Percentiles rank a stretch among this genome's conserved stretches.
Conservation (phyloP, 208 protist genomes). For the Entamoeba dispar region DNA sequence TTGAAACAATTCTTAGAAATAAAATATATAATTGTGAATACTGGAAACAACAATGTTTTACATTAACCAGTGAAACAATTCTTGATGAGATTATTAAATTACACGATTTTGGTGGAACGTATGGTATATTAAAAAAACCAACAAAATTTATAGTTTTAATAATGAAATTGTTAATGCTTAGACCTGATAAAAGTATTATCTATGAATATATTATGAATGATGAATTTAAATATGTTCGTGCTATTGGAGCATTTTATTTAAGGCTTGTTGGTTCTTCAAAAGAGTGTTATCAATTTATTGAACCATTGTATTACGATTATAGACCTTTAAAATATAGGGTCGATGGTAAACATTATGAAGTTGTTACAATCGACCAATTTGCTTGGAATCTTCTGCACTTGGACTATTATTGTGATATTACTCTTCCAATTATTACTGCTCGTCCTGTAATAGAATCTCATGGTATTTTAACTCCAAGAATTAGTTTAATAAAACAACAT, state of each 20-base stretch:
- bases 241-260: background rate
- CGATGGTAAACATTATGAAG: background rate
- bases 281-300: background rate
- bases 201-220: background rate
- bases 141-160: background rate
- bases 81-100: background rate
- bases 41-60: background rate
- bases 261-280: background rate
- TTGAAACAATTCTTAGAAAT: background rate
- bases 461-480: too few species aligned
- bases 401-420: background rate
- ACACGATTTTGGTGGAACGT: background rate
- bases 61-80: background rate
- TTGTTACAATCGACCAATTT: background rate
- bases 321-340: background rate
- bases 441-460: background rate
- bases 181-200: background rate
- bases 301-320: background rate
- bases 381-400: background rate
- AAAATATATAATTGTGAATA: background rate
- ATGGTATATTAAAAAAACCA: background rate
- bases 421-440: background rate
- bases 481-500: too few species aligned
- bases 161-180: background rate
- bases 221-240: background rate